Base-by-base conservation (phyloP, 1,284 basidiomycete species). In the Rhodotorula sp. region DNA sequence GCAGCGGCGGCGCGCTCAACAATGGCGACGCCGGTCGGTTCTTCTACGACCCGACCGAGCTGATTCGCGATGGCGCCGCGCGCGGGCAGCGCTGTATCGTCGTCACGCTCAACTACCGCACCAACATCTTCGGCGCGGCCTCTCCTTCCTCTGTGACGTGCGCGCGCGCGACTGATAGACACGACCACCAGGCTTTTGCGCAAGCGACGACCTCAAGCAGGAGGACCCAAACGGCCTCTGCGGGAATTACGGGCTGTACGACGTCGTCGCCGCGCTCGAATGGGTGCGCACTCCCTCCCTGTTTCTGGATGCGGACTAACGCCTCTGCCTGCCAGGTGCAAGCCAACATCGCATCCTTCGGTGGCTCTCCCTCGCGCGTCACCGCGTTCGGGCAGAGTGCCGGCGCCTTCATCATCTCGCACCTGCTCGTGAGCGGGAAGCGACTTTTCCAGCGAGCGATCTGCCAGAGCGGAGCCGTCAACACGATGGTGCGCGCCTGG, bases 181-280 rank as follows among this genome's bases (percentile, higher is more conserved):
- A n/a, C n/a, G n/a, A n/a, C n/a, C n/a, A n/a, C n/a, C 54, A 69
- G 68, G 73, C n/a, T 76, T 76, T 57, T 54, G 60, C 37, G 58
- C 68, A 1, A 57, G 53, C 36, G 22, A 54, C 1, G 69, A 75
- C 34, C 54, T 75, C n/a, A 36, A 54, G 5, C 53, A 37, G 0
- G 60, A 44, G 0, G 74, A 75, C 29, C 29, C 32, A 15, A 32
- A 61, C 5, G 68, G 72, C 3, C 41, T 74, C 32, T 57, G 61
- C 22, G 75, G 75, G 25, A 76, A 76, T 54, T 76, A 74, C 50
- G 75, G 75, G 15, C 29, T 72, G 39, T 70, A 74, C 67, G 75
- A 76, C 64, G 54, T 39, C 27, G 56, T 76, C 17, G 53, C 64
- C 19, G 63, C 71, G 46, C 62, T 76, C 21, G 75, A 76, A 60